A percentile compares a stretch with the other conserved stretches of the same genome.
These are phyloP conservation scores for Eucalyptus camaldulensis DNA, from an alignment of 345 rosid species.

Conservation along the genomic window DNA sequence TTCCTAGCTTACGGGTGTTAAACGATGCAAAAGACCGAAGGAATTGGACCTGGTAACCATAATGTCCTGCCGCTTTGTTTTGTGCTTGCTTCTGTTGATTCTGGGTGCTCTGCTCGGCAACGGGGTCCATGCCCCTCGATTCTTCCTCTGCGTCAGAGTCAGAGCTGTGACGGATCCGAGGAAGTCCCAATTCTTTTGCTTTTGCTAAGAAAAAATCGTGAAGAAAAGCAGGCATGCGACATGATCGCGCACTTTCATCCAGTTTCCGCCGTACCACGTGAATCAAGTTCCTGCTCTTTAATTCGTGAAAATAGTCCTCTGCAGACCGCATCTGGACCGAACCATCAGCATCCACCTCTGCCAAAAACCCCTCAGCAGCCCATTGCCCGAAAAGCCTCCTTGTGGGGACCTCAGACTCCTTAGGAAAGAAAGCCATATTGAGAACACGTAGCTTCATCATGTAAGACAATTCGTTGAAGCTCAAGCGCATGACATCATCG, in stretches of 20 bases:
- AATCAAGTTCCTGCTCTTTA: conserved; percentile 3
- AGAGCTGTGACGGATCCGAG: fast-evolving
- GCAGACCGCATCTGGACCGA: neutral
- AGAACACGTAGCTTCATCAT: neutral
- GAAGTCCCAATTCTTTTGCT: neutral
- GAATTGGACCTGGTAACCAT: neutral
- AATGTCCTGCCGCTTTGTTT: neutral
- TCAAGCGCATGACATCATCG: neutral
- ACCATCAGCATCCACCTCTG: neutral
- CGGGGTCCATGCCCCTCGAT: too few species aligned
- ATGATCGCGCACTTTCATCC: conserved; percentile 7
- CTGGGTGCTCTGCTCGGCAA: neutral
- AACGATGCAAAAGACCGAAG: conserved; percentile 1
- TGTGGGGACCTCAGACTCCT: conserved; percentile 1
- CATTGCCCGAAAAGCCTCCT: conserved; percentile 19
- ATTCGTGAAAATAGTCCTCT: neutral
- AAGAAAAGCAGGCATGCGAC: neutral
- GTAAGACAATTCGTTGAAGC: neutral
- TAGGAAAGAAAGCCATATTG: conserved; percentile 17
- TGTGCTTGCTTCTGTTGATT: neutral
- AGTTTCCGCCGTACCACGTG: neutral
- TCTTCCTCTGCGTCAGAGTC: neutral
- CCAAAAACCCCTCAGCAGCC: conserved; percentile 14
- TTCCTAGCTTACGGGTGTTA: neutral
- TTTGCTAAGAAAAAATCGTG: neutral